These are phyloP conservation scores for Lindgomyces ingoldianus DNA, from an alignment of 495 filamentous ascomycete genomes.

Conservation along the genomic window DNA sequence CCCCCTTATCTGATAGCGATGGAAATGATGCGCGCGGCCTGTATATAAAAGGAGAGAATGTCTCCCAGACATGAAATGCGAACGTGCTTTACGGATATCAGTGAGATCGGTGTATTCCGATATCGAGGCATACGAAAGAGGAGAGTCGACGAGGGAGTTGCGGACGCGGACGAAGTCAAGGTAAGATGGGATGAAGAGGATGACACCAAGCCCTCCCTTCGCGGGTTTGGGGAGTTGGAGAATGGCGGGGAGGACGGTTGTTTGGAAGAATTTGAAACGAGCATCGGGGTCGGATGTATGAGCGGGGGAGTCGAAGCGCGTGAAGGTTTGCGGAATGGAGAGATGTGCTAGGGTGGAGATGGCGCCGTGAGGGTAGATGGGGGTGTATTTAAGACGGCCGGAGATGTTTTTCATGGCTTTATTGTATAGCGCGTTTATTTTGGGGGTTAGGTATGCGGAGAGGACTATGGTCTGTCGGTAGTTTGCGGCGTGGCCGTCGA, in stretches of 20 bases:
- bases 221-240: slow-evolving; percentile 54
- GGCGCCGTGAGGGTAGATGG: slow-evolving; percentile 67
- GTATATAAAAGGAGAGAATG: slow-evolving; percentile 87
- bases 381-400: slow-evolving; percentile 72
- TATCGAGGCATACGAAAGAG: slow-evolving; percentile 78
- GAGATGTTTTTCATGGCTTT: slow-evolving; percentile 75
- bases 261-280: slow-evolving; percentile 89
- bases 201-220: slow-evolving; percentile 56
- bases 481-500: slow-evolving; percentile 77
- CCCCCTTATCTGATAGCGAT: slow-evolving; percentile 75
- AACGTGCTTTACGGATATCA: slow-evolving; percentile 78
- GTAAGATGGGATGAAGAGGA: slow-evolving; percentile 89
- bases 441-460: slow-evolving; percentile 81
- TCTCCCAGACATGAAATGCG: slow-evolving; percentile 80
- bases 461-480: slow-evolving; percentile 82
- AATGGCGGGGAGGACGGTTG: slow-evolving; percentile 72
- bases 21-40: slow-evolving; percentile 91
- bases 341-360: slow-evolving; percentile 54
- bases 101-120: slow-evolving; percentile 80
- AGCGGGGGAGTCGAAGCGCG: slow-evolving; percentile 72
- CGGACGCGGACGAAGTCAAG: slow-evolving; percentile 90
- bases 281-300: slow-evolving; percentile 76
- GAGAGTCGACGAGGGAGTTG: slow-evolving; percentile 69
- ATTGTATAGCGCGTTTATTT: slow-evolving; percentile 77
- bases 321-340: slow-evolving; percentile 81